These are phyloP conservation scores for Leersia perrieri DNA, from an alignment of 176 grass and related monocot species.

Conservation along the genomic window DNA sequence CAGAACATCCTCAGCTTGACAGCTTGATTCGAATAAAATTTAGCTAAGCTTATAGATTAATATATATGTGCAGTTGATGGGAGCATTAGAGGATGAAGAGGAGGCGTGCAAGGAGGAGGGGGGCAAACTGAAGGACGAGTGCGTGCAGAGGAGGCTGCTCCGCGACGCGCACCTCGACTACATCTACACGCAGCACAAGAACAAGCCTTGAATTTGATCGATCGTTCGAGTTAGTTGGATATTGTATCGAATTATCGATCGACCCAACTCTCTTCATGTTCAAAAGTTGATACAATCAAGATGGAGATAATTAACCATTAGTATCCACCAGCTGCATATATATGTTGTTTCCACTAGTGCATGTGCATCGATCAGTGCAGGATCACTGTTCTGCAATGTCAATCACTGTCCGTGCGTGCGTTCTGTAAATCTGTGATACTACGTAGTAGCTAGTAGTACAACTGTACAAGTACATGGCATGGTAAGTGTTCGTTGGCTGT, in stretches of 20 bases:
- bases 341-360: neutral
- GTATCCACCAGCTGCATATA: neutral
- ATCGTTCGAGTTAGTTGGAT: no score
- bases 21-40: no score
- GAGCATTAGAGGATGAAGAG: neutral
- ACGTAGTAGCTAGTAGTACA: neutral
- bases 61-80: neutral
- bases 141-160: conserved; percentile 54
- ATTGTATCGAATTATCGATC: neutral
- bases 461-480: neutral
- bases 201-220: conserved; percentile 32
- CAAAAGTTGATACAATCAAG: neutral
- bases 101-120: conserved; percentile 28
- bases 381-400: neutral
- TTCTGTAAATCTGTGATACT: neutral
- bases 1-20: neutral
- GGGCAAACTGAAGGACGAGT: conserved; percentile 12
- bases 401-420: neutral
- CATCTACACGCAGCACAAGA: conserved; percentile 75
- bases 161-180: conserved; percentile 66
- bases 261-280: neutral
- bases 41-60: no score
- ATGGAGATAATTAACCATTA: neutral
- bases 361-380: neutral
- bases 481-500: neutral